These are phyloP conservation scores for Seiridium cupressi DNA, from an alignment of 2,329 filamentous ascomycete genomes.

Conservation along the genomic window DNA sequence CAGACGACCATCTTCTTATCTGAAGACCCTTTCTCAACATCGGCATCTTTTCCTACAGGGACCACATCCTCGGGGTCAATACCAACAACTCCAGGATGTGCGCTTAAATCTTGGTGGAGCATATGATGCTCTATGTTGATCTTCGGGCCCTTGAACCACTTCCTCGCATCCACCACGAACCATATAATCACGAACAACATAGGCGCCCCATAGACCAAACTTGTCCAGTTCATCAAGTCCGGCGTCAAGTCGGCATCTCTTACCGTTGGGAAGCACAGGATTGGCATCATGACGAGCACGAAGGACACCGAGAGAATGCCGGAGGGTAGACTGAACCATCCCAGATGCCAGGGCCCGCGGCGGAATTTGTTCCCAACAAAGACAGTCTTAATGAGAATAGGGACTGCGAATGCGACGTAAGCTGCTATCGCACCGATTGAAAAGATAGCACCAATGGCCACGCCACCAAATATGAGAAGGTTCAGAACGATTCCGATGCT, in stretches of 20 bases:
- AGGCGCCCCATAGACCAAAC: slow-evolving; percentile 50
- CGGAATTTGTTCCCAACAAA: slow-evolving; percentile 63
- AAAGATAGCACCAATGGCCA: slow-evolving; percentile 67
- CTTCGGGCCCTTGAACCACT: slow-evolving; percentile 71
- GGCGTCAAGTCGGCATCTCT: slow-evolving; percentile 52
- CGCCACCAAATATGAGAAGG: slow-evolving; percentile 62
- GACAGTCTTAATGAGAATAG: slow-evolving; percentile 57
- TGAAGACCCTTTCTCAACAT: slow-evolving; percentile 22
- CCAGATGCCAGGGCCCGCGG: slow-evolving; percentile 67
- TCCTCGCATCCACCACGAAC: slow-evolving; percentile 62
- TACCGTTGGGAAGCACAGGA: slow-evolving; percentile 62
- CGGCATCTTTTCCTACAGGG: slow-evolving; percentile 10
- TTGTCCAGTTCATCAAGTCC: slow-evolving; percentile 66
- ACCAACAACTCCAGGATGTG: slow-evolving; percentile 16
- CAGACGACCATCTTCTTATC: slow-evolving; percentile 7
- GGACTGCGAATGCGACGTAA: slow-evolving; percentile 60
- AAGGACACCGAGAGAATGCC: slow-evolving; percentile 57
- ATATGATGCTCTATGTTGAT: slow-evolving; percentile 53
- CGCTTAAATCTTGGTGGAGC: slow-evolving; percentile 15
- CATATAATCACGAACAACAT: slow-evolving; percentile 60
- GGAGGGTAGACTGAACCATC: slow-evolving; percentile 54
- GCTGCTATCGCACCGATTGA: slow-evolving; percentile 68
- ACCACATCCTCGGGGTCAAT: slow-evolving; percentile 5
- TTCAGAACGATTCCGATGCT: slow-evolving; percentile 57
- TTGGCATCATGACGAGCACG: slow-evolving; percentile 65